Conservation (phyloP, 2,329 filamentous ascomycete species). For the Calonectria honghensis region DNA sequence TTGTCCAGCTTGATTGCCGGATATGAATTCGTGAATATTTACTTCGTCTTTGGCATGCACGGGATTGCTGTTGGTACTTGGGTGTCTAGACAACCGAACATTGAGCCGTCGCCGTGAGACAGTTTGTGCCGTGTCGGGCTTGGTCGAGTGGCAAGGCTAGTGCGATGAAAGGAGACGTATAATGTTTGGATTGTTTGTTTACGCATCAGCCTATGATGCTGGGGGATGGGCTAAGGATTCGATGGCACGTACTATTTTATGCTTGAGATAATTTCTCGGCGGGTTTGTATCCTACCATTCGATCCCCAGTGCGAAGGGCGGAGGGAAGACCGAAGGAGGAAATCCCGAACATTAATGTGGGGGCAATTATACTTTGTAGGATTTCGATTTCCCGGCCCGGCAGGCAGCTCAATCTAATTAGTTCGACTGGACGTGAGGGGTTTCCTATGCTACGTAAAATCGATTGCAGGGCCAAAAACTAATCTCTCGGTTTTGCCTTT, state of each 20-base stretch:
- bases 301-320: background rate
- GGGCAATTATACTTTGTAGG: background rate
- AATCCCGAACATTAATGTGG: background rate
- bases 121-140: background rate
- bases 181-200: too few species aligned
- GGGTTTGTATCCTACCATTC: background rate
- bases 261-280: background rate
- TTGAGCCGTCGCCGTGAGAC: background rate
- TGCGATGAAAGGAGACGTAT: background rate
- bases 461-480: background rate
- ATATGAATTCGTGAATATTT: too few species aligned
- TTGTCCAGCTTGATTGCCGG: too few species aligned
- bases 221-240: background rate
- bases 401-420: background rate
- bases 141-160: fast-evolving
- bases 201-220: background rate
- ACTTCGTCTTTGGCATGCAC: too few species aligned
- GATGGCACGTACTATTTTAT: background rate
- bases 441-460: background rate
- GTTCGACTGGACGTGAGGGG: background rate
- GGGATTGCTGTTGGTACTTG: too few species aligned
- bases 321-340: background rate
- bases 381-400: background rate
- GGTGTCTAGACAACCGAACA: too few species aligned
- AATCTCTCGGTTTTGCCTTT: background rate